phyloP scores from a whole-genome alignment of 306 rosid species.

The Acacia melanoxylon region DNA sequence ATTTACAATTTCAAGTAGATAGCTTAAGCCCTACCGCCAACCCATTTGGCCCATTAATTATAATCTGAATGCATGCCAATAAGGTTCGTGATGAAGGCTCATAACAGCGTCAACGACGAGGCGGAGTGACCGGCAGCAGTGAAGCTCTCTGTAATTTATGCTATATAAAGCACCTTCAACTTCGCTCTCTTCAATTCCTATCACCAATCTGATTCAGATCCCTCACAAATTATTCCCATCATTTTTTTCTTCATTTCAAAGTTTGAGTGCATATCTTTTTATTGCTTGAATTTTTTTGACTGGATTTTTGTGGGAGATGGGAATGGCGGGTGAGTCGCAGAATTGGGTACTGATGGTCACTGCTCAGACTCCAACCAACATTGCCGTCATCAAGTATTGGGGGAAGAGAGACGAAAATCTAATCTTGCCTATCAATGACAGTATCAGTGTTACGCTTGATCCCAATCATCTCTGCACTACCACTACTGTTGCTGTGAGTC shows the following conservation, averaged over 20 bases:
- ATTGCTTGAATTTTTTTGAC: neutral
- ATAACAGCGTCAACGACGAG: neutral
- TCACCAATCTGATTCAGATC: slow-evolving; percentile 12
- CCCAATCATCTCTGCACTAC: slow-evolving; percentile 90
- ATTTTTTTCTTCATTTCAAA: neutral
- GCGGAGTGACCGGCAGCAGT: neutral
- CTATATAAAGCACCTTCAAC: slow-evolving; percentile 1
- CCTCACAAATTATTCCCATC: neutral
- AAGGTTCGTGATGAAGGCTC: neutral
- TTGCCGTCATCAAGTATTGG: slow-evolving; percentile 98
- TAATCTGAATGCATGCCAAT: neutral
- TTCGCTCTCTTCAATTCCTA: neutral
- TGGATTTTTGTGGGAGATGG: neutral
- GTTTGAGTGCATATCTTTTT: neutral
- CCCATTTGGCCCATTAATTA: too few species aligned
- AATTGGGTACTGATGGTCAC: slow-evolving; percentile 83
- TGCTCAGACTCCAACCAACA: slow-evolving; percentile 95
- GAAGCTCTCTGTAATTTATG: neutral
- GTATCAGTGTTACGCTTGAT: slow-evolving; percentile 96
- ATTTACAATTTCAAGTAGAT: too few species aligned
- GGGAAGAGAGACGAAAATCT: slow-evolving; percentile 90
- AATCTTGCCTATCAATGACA: slow-evolving; percentile 88
- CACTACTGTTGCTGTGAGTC: slow-evolving; percentile 94
- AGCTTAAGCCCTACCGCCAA: too few species aligned
- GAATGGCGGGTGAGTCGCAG: slow-evolving; percentile 55